Conservation (phyloP, 1,284 basidiomycete genomes). For the Tausonia pullulans region DNA sequence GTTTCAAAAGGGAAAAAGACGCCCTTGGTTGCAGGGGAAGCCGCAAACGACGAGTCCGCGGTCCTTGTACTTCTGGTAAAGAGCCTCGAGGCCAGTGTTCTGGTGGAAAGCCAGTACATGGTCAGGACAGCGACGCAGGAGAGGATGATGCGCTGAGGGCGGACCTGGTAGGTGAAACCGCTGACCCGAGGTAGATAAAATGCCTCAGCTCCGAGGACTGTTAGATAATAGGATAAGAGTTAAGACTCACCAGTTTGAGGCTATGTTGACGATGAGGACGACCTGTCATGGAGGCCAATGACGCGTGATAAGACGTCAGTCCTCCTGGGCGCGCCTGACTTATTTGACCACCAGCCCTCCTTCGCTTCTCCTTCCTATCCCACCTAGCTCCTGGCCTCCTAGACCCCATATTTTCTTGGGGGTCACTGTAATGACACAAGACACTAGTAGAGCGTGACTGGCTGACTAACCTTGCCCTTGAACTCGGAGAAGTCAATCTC, state of each 20-base stretch:
- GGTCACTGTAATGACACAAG: neutral
- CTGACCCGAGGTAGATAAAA: no score
- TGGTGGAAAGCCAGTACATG: constrained; percentile 56
- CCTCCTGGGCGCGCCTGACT: no score
- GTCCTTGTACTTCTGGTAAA: constrained; percentile 75
- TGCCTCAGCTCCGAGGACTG: no score
- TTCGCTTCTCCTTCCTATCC: no score
- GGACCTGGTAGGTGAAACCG: neutral
- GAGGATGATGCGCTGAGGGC: neutral
- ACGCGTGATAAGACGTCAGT: no score
- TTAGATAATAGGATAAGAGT: no score
- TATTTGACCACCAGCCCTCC: no score
- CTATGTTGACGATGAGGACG: constrained; percentile 5
- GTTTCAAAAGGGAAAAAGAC: constrained; percentile 18
- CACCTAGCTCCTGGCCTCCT: no score
- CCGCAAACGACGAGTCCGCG: constrained; percentile 66
- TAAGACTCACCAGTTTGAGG: neutral
- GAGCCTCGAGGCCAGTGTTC: constrained; percentile 69
- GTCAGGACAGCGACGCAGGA: neutral
- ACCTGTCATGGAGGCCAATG: neutral
- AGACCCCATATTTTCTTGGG: no score
- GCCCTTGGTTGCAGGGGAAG: constrained; percentile 83
- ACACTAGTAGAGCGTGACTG: neutral
- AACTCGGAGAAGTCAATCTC: constrained; percentile 47
- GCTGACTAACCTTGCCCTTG: constrained; percentile 49